Conservation (phyloP, 768 basidiomycete species). For the Macrolepiota albuminosa region DNA sequence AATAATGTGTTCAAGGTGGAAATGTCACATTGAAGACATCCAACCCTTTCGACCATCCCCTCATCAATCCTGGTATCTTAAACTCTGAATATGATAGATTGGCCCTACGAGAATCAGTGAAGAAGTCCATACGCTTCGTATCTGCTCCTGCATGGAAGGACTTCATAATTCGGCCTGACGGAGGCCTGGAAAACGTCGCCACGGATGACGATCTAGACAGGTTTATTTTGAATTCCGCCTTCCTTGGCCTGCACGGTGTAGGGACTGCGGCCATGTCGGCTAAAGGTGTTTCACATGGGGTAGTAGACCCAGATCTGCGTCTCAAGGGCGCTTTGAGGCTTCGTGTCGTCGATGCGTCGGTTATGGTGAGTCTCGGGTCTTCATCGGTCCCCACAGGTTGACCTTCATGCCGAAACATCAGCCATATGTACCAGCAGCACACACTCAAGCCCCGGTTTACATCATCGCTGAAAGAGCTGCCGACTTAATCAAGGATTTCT, state of each 20-base stretch:
- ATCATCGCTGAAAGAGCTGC: not conserved
- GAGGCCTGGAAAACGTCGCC: not conserved
- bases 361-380: not conserved
- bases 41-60: slow-evolving; percentile 33
- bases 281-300: slow-evolving; percentile 11
- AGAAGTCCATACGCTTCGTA: slow-evolving; percentile 15
- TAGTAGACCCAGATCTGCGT: slow-evolving; percentile 8
- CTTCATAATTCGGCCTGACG: slow-evolving; percentile 14
- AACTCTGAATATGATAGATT: slow-evolving; percentile 17
- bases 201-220: slow-evolving; percentile 7
- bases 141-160: slow-evolving; percentile 15
- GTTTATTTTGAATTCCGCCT: not conserved
- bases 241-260: not conserved
- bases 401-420: not conserved
- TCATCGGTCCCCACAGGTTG: too few relatives aligned
- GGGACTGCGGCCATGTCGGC: slow-evolving; percentile 16
- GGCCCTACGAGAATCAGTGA: slow-evolving; percentile 18
- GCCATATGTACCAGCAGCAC: not conserved
- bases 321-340: not conserved
- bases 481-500: not conserved
- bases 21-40: slow-evolving; percentile 27
- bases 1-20: slow-evolving; percentile 13
- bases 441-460: not conserved
- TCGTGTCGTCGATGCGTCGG: not conserved
- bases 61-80: slow-evolving; percentile 34